phyloP scores from a whole-genome alignment of 1,284 basidiomycete species.

The Peniophora sp. region DNA sequence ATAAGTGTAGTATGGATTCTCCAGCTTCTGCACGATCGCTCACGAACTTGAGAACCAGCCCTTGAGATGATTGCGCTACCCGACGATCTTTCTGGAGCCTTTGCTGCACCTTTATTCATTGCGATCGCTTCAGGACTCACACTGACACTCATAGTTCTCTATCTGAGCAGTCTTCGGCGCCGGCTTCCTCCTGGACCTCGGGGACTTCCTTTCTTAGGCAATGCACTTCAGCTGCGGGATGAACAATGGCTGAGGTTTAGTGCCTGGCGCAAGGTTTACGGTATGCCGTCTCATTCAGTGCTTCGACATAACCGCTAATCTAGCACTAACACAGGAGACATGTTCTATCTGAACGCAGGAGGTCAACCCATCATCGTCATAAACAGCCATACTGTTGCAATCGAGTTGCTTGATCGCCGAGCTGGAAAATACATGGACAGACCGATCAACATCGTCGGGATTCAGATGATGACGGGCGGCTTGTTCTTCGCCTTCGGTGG shows the following conservation, averaged over 20 bases:
- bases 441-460: slow-evolving; percentile 11
- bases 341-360: slow-evolving; percentile 13
- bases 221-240: slow-evolving; percentile 8
- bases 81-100: too few relatives aligned
- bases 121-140: too few relatives aligned
- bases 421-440: slow-evolving; percentile 16
- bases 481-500: neutral
- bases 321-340: slow-evolving; percentile 11
- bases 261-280: slow-evolving; percentile 13
- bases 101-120: too few relatives aligned
- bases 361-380: slow-evolving; percentile 15
- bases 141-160: too few relatives aligned
- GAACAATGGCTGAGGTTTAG: slow-evolving; percentile 9
- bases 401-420: slow-evolving; percentile 16
- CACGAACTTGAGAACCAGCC: too few relatives aligned
- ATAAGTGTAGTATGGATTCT: too few relatives aligned
- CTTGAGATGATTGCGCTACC: too few relatives aligned
- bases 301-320: neutral
- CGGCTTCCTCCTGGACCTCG: slow-evolving; percentile 13
- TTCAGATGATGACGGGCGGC: slow-evolving; percentile 6
- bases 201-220: slow-evolving; percentile 13
- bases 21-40: too few relatives aligned
- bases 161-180: slow-evolving; percentile 2
- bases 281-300: neutral
- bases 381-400: slow-evolving; percentile 11